These are phyloP conservation scores for Hypoxylon fuscum DNA, from an alignment of 495 filamentous ascomycete species.

Conservation along the genomic window DNA sequence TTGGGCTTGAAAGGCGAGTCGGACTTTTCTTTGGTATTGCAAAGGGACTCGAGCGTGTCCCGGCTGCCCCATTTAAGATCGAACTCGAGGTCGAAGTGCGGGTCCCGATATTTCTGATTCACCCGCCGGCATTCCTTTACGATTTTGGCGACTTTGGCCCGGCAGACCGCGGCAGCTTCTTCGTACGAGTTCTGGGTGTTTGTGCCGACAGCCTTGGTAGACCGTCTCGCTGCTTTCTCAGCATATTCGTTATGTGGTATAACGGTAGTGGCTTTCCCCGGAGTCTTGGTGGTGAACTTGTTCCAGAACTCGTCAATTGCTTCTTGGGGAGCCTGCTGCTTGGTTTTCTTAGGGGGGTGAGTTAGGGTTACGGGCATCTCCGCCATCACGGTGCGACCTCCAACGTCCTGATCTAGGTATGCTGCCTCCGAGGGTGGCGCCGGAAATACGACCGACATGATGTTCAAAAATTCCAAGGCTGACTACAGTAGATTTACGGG, in stretches of 20 bases:
- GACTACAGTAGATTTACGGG: too few species aligned
- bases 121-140: constrained; percentile 81
- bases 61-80: constrained; percentile 71
- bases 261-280: constrained; percentile 72
- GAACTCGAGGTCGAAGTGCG: constrained; percentile 86
- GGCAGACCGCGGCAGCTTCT: constrained; percentile 74
- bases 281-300: constrained; percentile 73
- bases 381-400: constrained; percentile 34
- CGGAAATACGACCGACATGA: constrained; percentile 29
- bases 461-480: not conserved
- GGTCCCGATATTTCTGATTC: constrained; percentile 91
- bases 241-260: constrained; percentile 79
- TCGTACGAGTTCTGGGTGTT: constrained; percentile 72
- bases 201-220: constrained; percentile 48
- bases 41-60: constrained; percentile 72
- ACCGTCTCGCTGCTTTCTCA: constrained; percentile 70
- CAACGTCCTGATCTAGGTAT: constrained; percentile 25
- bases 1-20: constrained; percentile 58
- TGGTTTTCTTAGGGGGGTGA: constrained; percentile 24
- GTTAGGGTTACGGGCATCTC: constrained; percentile 32
- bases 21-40: constrained; percentile 43
- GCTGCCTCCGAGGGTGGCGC: constrained; percentile 28
- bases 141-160: constrained; percentile 80
- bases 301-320: constrained; percentile 81
- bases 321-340: constrained; percentile 71